phyloP scores from a whole-genome alignment of 257 asterid species.

The Fraxinus pennsylvanica region DNA sequence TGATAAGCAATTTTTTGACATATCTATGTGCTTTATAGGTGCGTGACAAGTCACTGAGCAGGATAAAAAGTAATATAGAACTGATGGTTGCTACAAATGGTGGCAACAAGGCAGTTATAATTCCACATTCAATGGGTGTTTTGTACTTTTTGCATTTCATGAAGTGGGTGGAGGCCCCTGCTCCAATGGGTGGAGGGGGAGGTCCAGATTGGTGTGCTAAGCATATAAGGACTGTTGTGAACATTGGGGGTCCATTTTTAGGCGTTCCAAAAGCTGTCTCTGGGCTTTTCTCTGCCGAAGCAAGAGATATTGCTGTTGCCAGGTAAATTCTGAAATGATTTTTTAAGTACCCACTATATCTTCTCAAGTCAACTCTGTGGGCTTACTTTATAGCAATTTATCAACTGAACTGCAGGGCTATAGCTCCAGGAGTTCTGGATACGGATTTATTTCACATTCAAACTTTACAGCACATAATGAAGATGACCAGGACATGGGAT shows the following conservation, averaged over 20 bases:
- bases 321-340: conserved; percentile 18
- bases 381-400: not conserved
- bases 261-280: conserved; percentile 58
- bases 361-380: not conserved
- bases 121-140: conserved; percentile 97
- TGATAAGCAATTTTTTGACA: conserved; percentile 3
- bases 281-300: conserved; percentile 42
- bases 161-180: conserved; percentile 95
- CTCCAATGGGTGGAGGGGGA: conserved; percentile 95
- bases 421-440: conserved; percentile 75
- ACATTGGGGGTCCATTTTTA: conserved; percentile 82
- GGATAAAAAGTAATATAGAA: conserved; percentile 80
- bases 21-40: conserved; percentile 46
- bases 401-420: conserved; percentile 48
- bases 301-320: conserved; percentile 43
- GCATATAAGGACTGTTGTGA: conserved; percentile 82
- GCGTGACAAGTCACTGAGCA: conserved; percentile 73
- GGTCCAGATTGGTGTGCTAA: conserved; percentile 93
- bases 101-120: conserved; percentile 76
- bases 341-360: not conserved
- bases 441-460: conserved; percentile 70
- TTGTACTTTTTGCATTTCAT: conserved; percentile 81
- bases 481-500: conserved; percentile 96
- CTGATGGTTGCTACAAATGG: conserved; percentile 78
- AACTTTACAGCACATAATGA: conserved; percentile 83